Percentiles rank a stretch among this genome's conserved stretches.
Conservation (phyloP, 164 flowering plant species). For the Dillenia suffruticosa region DNA sequence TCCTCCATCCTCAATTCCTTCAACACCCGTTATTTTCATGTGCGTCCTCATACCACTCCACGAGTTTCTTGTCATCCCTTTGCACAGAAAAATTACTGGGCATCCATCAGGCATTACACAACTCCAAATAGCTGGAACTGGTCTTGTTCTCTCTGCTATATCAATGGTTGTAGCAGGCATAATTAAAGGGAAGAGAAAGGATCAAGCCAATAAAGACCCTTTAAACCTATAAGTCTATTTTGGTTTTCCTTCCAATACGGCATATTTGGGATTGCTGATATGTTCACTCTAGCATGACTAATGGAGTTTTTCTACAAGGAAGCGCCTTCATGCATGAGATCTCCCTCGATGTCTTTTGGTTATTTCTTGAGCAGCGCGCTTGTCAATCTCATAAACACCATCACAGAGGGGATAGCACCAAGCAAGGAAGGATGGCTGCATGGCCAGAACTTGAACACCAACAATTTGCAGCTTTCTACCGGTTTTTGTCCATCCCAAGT, state of each 20-base stretch:
- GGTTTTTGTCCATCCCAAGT: too few relatives aligned
- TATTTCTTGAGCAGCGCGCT: conserved; percentile 15
- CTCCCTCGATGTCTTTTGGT: conserved; percentile 8
- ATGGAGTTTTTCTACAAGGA: conserved; percentile 17
- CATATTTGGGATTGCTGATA: conserved; percentile 14
- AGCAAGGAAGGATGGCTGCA: too few relatives aligned
- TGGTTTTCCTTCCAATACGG: conserved; percentile 16
- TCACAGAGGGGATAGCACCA: conserved; percentile 1
- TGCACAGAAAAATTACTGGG: conserved; percentile 12
- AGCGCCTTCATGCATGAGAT: conserved; percentile 8
- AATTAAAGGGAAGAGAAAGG: conserved; percentile 13
- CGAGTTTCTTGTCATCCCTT: conserved; percentile 15
- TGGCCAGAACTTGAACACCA: too few relatives aligned
- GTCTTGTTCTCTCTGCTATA: conserved; percentile 14
- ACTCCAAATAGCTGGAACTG: conserved; percentile 19
- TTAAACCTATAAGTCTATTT: conserved; percentile 8
- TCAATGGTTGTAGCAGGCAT: conserved; percentile 19
- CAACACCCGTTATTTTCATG: conserved; percentile 15
- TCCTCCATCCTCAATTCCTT: conserved; percentile 21
- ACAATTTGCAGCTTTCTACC: too few relatives aligned
- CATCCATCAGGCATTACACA: conserved; percentile 15
- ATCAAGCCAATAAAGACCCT: neutral
- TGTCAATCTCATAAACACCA: conserved; percentile 6
- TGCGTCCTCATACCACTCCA: conserved; percentile 17
- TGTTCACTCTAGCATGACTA: conserved; percentile 11